These are phyloP conservation scores for Grosmannia huntii DNA, from an alignment of 2,329 filamentous ascomycete genomes.

Conservation along the genomic window DNA sequence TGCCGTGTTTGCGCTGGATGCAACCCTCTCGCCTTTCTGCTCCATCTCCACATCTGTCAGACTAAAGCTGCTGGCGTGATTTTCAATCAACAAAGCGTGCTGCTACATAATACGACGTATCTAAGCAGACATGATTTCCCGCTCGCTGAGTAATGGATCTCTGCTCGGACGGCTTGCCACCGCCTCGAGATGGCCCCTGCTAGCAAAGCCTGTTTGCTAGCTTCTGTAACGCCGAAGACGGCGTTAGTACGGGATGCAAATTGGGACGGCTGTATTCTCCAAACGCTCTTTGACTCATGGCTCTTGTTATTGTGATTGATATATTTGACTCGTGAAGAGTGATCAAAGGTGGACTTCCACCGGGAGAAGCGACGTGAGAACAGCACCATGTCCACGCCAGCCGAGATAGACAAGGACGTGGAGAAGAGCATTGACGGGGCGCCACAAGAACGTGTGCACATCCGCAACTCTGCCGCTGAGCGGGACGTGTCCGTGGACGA, in stretches of 20 bases:
- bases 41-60: neutral
- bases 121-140: neutral
- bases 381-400: neutral
- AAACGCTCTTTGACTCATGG: neutral
- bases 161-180: neutral
- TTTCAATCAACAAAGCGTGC: neutral
- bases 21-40: neutral
- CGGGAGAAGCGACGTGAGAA: too few species aligned
- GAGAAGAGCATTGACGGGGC: neutral
- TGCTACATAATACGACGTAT: neutral
- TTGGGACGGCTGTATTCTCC: neutral
- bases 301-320: too few species aligned
- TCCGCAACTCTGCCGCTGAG: neutral
- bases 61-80: neutral
- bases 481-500: neutral
- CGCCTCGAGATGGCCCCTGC: neutral
- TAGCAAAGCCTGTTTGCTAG: neutral
- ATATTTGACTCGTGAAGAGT: too few species aligned
- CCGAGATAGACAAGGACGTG: neutral
- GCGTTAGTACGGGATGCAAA: neutral
- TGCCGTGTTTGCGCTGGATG: neutral
- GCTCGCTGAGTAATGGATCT: neutral
- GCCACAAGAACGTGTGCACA: neutral
- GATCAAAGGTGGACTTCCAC: neutral
- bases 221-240: neutral